Percentiles rank a stretch among this genome's conserved stretches.
Conservation (phyloP, 768 basidiomycete genomes). For the Clitopilus passeckerianus region DNA sequence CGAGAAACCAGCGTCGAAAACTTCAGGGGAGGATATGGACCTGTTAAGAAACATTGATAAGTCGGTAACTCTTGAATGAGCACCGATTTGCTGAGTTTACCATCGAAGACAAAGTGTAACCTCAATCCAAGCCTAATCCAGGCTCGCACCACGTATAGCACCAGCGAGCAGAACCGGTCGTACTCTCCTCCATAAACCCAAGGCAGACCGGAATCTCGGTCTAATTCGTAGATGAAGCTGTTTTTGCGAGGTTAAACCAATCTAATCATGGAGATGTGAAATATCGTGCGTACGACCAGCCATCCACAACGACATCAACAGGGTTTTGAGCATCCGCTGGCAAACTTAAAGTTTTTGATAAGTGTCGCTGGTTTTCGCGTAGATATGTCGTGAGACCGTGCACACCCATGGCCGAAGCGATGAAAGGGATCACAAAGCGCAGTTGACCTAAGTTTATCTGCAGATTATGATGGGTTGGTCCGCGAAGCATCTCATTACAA, state of each 20-base stretch:
- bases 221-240: conserved; percentile 75
- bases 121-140: conserved; percentile 67
- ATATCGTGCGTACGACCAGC: conserved; percentile 71
- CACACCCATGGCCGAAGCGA: conserved; percentile 36
- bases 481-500: too few species aligned
- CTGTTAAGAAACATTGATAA: conserved; percentile 28
- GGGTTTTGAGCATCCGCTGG: conserved; percentile 13
- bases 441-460: not conserved
- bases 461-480: not conserved
- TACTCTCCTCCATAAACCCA: conserved; percentile 92
- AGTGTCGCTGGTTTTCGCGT: conserved; percentile 38
- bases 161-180: conserved; percentile 41
- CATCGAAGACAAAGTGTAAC: conserved; percentile 80
- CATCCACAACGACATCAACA: conserved; percentile 69
- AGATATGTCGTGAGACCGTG: conserved; percentile 50
- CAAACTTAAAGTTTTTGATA: conserved; percentile 28
- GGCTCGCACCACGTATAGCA: conserved; percentile 48
- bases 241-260: not conserved
- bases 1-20: conserved; percentile 63
- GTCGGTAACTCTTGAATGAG: not conserved
- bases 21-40: conserved; percentile 68
- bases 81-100: conserved; percentile 32
- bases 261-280: not conserved
- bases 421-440: not conserved
- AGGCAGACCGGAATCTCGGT: conserved; percentile 54